These are phyloP conservation scores for Mucor racemosus DNA, from an alignment of 371 early-diverging fungal species.

Conservation along the genomic window DNA sequence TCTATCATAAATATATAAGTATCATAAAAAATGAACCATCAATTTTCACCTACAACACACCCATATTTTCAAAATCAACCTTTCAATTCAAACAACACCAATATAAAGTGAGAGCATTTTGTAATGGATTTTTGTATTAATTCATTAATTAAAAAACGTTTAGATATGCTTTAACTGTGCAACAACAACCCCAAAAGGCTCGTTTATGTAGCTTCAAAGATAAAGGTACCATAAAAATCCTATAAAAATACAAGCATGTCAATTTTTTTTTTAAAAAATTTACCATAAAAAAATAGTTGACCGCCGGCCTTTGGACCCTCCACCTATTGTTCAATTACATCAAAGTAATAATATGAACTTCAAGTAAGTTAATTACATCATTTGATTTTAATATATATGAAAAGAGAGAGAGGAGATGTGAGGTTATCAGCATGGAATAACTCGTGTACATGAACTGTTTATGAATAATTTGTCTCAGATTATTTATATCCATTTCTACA, in stretches of 20 bases:
- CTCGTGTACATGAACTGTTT: slow-evolving; percentile 2
- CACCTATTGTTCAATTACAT: slow-evolving; percentile 49
- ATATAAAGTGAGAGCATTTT: not conserved
- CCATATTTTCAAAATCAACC: slow-evolving; percentile 4
- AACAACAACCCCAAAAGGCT: slow-evolving; percentile 59
- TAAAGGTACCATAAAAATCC: slow-evolving; percentile 37
- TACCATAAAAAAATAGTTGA: slow-evolving; percentile 33
- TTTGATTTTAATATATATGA: not conserved
- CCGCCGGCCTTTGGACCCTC: slow-evolving; percentile 58
- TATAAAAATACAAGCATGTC: slow-evolving; percentile 7
- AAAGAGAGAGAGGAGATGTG: not conserved
- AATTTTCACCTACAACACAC: slow-evolving; percentile 2
- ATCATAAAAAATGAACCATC: not conserved
- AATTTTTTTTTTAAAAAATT: not conserved
- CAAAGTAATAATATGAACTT: slow-evolving; percentile 22
- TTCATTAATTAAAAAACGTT: not conserved
- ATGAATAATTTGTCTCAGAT: not conserved
- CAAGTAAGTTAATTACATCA: slow-evolving; percentile 23
- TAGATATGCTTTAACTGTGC: slow-evolving; percentile 41
- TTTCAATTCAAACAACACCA: not conserved
- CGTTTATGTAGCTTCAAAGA: slow-evolving; percentile 62
- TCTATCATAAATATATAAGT: not conserved
- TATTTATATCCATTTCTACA: not conserved
- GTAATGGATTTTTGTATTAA: not conserved
- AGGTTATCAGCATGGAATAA: not conserved